phyloP scores from a whole-genome alignment of 2,329 filamentous ascomycete genomes.

The Pezizomycotina sp. region DNA sequence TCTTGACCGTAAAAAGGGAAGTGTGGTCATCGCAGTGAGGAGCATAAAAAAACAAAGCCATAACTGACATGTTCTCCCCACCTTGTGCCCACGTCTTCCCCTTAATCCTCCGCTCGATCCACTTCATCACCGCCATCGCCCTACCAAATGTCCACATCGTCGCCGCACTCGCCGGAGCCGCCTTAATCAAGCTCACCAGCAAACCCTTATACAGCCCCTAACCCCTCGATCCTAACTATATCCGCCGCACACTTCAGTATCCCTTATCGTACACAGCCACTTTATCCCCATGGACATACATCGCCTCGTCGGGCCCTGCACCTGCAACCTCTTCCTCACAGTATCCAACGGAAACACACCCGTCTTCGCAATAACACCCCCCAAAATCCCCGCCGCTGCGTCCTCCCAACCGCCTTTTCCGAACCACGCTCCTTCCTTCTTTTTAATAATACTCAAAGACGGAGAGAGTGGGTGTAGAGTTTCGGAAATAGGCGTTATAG shows the following conservation, averaged over 20 bases:
- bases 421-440: too few relatives aligned
- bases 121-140: conserved; percentile 44
- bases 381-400: conserved; percentile 63
- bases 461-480: conserved; percentile 1
- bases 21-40: too few relatives aligned
- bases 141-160: conserved; percentile 93
- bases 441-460: too few relatives aligned
- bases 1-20: too few relatives aligned
- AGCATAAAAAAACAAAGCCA: too few relatives aligned
- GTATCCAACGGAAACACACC: conserved; percentile 84
- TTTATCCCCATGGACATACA: conserved; percentile 74
- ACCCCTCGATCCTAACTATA: conserved; percentile 58
- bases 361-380: conserved; percentile 71
- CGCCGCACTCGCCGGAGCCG: conserved; percentile 78
- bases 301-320: conserved; percentile 72
- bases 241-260: conserved; percentile 48
- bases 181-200: conserved; percentile 77
- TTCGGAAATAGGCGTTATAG: too few relatives aligned
- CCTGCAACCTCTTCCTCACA: conserved; percentile 80
- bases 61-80: too few relatives aligned
- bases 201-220: conserved; percentile 77
- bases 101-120: conserved; percentile 24
- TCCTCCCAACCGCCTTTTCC: conserved; percentile 59
- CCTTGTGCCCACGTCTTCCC: conserved; percentile 1
- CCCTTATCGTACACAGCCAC: conserved; percentile 62